Conservation (phyloP, 2,329 filamentous ascomycete genomes). For the Fusarium transvaalense region DNA sequence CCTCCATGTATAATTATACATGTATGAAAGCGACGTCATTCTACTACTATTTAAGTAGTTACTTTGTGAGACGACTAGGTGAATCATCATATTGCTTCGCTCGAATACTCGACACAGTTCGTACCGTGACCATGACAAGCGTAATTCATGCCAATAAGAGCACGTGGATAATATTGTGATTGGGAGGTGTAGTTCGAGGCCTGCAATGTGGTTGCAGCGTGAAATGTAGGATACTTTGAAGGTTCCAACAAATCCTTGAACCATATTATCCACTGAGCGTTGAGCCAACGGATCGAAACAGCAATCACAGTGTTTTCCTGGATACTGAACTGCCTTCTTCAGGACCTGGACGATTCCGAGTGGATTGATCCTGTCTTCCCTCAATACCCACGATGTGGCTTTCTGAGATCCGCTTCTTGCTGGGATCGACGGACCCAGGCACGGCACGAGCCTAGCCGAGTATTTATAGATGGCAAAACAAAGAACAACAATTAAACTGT, state of each 20-base stretch:
- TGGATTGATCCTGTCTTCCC: constrained; percentile 22
- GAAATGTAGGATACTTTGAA: constrained; percentile 14
- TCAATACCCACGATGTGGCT: constrained; percentile 19
- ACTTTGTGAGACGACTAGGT: neutral
- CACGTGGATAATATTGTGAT: constrained; percentile 3
- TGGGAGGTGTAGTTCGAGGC: constrained; percentile 33
- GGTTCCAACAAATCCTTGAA: constrained; percentile 18
- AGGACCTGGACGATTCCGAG: constrained; percentile 16
- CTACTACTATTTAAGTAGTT: neutral
- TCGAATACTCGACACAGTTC: neutral
- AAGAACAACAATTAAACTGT: neutral
- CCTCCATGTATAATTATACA: constrained; percentile 47
- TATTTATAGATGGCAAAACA: neutral
- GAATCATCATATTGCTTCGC: neutral
- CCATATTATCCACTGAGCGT: constrained; percentile 16
- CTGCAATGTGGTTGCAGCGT: constrained; percentile 37
- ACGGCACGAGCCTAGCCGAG: constrained; percentile 47
- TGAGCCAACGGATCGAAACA: constrained; percentile 31
- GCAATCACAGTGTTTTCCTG: neutral
- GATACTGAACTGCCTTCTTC: neutral
- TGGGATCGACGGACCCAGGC: constrained; percentile 44
- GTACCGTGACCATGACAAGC: neutral
- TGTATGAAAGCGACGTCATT: constrained; percentile 45
- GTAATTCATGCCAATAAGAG: constrained; percentile 13
- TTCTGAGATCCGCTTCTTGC: constrained; percentile 38